Evolutionary conservation across 495 filamentous ascomycete species (phyloP), one percentile per base, ranked within the genome.

Genomic region (Penicillium ucsense): DNA sequence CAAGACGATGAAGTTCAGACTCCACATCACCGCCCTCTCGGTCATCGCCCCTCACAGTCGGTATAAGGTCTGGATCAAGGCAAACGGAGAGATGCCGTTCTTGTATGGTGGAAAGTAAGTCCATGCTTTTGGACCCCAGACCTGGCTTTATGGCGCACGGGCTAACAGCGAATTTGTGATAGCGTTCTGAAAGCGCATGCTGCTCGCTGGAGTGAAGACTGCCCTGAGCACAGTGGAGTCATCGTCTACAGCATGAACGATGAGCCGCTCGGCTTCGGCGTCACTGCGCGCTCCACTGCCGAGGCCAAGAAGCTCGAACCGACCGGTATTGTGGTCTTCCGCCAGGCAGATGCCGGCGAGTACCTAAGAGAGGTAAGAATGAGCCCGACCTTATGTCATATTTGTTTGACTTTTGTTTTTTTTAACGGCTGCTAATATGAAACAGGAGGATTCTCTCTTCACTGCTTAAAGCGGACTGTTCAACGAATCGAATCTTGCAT

Each of bases 11-110:
- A 95, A 95, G 62, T 95, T 74, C 54, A 55, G 68, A 37, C 46
- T 72, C 6, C 60, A 66, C 46, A 60, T 72, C 42, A 72, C 68
- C 6, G 59, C 64, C 29, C 76, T 97, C 45, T 83, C 88, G 51
- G 78, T 95, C 45, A 81, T 99, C 49, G 85, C 90, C 12, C 79
- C 85, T 35, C 85, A 94, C 66, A 89, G 92, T 27, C 74, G 94
- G 32, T 88, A 92, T 65, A 95, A 95, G 77, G 78, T 95, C 45
- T 96, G 87, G 87, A 82, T 99, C 48, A 94, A 94, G 67, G 65
- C 81, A 27, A 99, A 99, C 68, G 92, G 94, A 40, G 88, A 89
- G 64, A 47, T 45, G 46, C 48, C 48, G 41, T 95, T 88, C 64
- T 68, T 94, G 9, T 98, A 98, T 66, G 92, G 89, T 31, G 83